Evolutionary conservation across 805 yeast species (phyloP).

Genomic region (Ogataea saltuana): DNA sequence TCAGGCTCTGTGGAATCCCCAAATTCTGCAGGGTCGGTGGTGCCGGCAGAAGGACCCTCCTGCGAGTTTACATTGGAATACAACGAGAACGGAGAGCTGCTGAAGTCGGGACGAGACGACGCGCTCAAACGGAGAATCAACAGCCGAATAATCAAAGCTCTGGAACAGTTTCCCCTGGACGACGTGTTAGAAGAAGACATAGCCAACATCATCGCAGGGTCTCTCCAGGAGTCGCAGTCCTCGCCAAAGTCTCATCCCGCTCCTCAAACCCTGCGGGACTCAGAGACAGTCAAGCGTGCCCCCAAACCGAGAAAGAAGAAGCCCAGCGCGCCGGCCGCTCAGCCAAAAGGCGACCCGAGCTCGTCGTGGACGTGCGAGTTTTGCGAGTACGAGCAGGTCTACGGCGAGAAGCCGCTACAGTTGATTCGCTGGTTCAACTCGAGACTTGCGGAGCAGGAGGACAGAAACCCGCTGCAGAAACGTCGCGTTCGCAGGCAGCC

Average conservation of each 20-base stretch:
- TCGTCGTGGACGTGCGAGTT: constrained; percentile 41
- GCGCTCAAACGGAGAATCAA: constrained; percentile 22
- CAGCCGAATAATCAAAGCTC: constrained; percentile 26
- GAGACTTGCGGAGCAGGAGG: constrained; percentile 35
- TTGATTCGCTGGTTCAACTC: constrained; percentile 47
- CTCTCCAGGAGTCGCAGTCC: constrained; percentile 12
- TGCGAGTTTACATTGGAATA: constrained; percentile 28
- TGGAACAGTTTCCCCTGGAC: constrained; percentile 27
- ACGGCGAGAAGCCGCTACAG: constrained; percentile 46
- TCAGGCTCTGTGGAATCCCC: background rate
- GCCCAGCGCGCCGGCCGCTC: background rate
- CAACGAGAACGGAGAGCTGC: constrained; percentile 24
- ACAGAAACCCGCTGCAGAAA: constrained; percentile 27
- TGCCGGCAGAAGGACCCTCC: constrained; percentile 1
- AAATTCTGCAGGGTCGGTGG: background rate
- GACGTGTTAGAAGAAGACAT: constrained; percentile 22
- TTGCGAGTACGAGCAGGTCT: constrained; percentile 51
- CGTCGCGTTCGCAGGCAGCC: constrained; percentile 19
- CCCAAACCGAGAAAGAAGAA: constrained; percentile 19
- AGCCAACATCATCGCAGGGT: constrained; percentile 21
- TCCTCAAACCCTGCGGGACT: too few species aligned
- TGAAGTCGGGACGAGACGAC: constrained; percentile 21
- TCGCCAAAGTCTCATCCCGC: too few species aligned
- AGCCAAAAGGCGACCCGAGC: constrained; percentile 16
- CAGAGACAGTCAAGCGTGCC: too few species aligned